Evolutionary conservation across 768 basidiomycete genomes (phyloP).

Genomic region (Boletus insuetus): DNA sequence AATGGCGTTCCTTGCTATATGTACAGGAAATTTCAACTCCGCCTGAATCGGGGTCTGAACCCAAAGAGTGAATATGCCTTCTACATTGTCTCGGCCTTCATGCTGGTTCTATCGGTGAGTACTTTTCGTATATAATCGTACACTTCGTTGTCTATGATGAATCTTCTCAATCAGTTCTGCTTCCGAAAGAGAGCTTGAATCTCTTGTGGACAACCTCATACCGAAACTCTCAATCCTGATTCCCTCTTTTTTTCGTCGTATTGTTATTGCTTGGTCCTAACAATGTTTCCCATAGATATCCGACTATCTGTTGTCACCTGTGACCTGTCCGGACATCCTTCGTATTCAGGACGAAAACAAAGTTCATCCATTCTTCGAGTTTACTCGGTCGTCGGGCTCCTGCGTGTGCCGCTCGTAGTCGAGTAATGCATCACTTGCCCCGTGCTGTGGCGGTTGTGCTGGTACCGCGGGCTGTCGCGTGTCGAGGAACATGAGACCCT

Average conservation of each 20-base stretch:
- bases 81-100: too few species aligned
- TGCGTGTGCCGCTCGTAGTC: constrained; percentile 35
- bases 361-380: constrained; percentile 88
- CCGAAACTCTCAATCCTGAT: constrained; percentile 53
- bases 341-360: constrained; percentile 56
- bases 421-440: constrained; percentile 35
- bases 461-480: constrained; percentile 32
- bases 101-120: constrained; percentile 13
- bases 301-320: neutral
- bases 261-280: constrained; percentile 2
- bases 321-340: neutral
- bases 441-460: constrained; percentile 51
- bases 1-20: neutral
- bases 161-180: constrained; percentile 67
- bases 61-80: too few species aligned
- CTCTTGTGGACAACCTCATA: constrained; percentile 69
- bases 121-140: neutral
- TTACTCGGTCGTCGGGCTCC: constrained; percentile 35
- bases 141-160: constrained; percentile 40
- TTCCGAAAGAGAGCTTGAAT: constrained; percentile 68
- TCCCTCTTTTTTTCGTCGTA: neutral
- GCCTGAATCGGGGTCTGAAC: constrained; percentile 31
- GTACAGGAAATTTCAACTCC: constrained; percentile 9
- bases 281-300: neutral
- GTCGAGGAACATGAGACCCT: constrained; percentile 52